Evolutionary conservation across 495 filamentous ascomycete species (phyloP), one percentile per base, ranked within the genome.

Genomic region (Penicillium manginii): DNA sequence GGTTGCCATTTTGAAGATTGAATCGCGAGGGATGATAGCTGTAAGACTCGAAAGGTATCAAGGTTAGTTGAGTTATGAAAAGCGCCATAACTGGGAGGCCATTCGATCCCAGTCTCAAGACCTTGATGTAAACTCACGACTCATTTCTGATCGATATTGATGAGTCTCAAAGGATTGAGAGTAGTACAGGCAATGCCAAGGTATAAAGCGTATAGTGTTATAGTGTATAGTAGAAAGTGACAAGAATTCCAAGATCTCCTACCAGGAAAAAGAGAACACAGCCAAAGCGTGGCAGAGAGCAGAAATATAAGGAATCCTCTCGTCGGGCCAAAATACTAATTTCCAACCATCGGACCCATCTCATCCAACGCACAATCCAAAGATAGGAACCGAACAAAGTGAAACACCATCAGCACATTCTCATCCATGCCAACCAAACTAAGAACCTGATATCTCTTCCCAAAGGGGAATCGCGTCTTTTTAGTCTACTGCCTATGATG

Each of bases 401-500:
- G 55, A 61, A 52, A 54, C 53, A 54, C 50, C 22, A 37, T 53
- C 21, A 47, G 33, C 18, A 54, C 26, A 29, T 4, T 29, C 45
- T n/a, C 42, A 10, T 18, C 9, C 42, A 45, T 45, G 42, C 50
- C 21, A 49, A 33, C 47, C 31, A 57, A 45, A 54, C 45, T 45
- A 50, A 57, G 50, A 55, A 46, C 15, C 46, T 33, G 26, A 46
- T 48, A 57, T 57, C 43, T 67, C n/a, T 55, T 56, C 61, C 57
- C 15, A 63, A 61, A 45, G 14, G 31, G 64, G 59, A 39, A 61
- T 62, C 7, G 66, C 58, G 55, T 21, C 48, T 29, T 23, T 50
- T 17, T 12, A 40, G 18, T 37, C 45, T 45, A 12, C 23, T 17
- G 32, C 49, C 46, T 14, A 57, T 69, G 67, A 69, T 40, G 57